These are phyloP conservation scores for Pichia sp. DNA, from an alignment of 1,139 yeast genomes.

Conservation along the genomic window DNA sequence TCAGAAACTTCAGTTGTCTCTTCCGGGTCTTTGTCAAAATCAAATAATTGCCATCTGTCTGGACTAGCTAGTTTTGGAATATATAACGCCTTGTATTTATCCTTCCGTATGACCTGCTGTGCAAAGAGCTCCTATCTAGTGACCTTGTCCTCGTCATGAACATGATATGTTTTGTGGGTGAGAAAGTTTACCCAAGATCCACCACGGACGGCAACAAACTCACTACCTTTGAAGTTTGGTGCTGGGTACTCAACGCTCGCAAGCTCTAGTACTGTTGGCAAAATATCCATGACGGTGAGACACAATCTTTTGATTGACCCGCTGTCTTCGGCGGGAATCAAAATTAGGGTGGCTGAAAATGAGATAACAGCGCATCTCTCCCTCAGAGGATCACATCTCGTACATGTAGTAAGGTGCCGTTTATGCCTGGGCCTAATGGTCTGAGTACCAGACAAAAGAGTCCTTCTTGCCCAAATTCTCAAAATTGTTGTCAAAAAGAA, in stretches of 20 bases:
- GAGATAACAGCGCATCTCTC: slow-evolving; percentile 54
- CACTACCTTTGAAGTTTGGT: slow-evolving; percentile 39
- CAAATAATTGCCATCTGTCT: slow-evolving; percentile 50
- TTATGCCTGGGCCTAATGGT: slow-evolving; percentile 63
- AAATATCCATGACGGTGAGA: slow-evolving; percentile 54
- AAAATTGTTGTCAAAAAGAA: slow-evolving; percentile 40
- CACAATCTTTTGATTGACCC: slow-evolving; percentile 37
- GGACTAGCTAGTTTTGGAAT: no score
- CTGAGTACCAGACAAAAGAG: slow-evolving; percentile 51
- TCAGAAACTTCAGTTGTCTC: slow-evolving; percentile 43
- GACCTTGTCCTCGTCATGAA: slow-evolving; percentile 46
- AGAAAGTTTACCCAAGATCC: no score
- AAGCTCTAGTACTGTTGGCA: slow-evolving; percentile 50
- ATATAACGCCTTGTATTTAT: no score
- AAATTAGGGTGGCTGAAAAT: slow-evolving; percentile 42
- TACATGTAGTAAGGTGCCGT: slow-evolving; percentile 53
- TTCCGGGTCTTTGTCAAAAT: slow-evolving; percentile 41
- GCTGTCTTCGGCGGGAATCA: slow-evolving; percentile 21
- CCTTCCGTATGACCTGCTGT: slow-evolving; percentile 52
- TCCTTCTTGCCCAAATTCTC: slow-evolving; percentile 48
- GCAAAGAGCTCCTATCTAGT: slow-evolving; percentile 60
- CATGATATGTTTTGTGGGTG: slow-evolving; percentile 30
- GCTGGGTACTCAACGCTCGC: slow-evolving; percentile 44
- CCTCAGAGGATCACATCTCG: slow-evolving; percentile 51
- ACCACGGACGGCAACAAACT: no score